Conservation (phyloP, 2,329 filamentous ascomycete species). For the Colletotrichum spaethianum region DNA sequence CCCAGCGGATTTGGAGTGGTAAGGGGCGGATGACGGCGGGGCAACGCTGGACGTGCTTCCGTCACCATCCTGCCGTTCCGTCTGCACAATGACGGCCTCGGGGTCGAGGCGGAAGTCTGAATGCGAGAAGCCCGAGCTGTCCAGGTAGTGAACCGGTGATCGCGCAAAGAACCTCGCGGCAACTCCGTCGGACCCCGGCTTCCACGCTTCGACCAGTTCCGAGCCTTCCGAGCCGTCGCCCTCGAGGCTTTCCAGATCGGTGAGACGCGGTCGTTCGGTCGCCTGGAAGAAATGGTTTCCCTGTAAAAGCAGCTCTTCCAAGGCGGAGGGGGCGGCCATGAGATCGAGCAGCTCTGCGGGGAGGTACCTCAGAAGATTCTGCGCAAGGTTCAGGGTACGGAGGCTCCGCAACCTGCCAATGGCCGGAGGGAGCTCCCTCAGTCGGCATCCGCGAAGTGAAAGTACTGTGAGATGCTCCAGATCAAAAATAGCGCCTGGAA, state of each 20-base stretch:
- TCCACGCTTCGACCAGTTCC: conserved; percentile 16
- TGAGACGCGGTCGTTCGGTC: conserved; percentile 22
- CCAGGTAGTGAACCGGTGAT: conserved; percentile 49
- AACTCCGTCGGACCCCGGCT: conserved; percentile 33
- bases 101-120: conserved; percentile 45
- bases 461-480: conserved; percentile 74
- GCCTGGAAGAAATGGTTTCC: conserved; percentile 73
- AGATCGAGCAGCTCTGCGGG: conserved; percentile 75
- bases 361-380: conserved; percentile 73
- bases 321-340: conserved; percentile 58
- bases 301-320: conserved; percentile 68
- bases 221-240: conserved; percentile 43
- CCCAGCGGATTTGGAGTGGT: conserved; percentile 38
- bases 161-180: conserved; percentile 44
- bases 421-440: conserved; percentile 72
- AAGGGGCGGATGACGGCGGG: conserved; percentile 38
- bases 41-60: conserved; percentile 32
- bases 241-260: conserved; percentile 36
- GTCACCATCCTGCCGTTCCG: conserved; percentile 17
- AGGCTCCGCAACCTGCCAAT: conserved; percentile 73
- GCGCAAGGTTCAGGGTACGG: conserved; percentile 74
- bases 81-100: conserved; percentile 33
- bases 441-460: conserved; percentile 74
- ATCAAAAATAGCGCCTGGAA: conserved; percentile 74
- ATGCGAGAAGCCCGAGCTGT: conserved; percentile 43